phyloP scores from a whole-genome alignment of 768 basidiomycete genomes.

The Xerocomellus intermedius region DNA sequence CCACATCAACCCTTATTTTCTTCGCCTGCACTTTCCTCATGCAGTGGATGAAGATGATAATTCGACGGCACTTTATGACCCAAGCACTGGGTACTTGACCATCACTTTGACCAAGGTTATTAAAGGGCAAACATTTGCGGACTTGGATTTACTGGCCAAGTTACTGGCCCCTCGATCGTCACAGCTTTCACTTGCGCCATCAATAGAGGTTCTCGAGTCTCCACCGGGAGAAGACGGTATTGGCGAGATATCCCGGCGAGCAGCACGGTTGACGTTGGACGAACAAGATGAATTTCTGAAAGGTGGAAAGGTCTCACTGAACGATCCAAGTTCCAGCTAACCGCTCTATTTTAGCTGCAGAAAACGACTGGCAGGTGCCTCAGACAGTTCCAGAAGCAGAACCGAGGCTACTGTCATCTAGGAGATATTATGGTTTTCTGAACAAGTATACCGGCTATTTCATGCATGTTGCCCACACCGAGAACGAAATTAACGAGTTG shows the following conservation, averaged over 20 bases:
- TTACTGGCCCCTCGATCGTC: constrained; percentile 65
- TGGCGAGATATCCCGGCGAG: constrained; percentile 43
- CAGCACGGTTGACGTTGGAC: constrained; percentile 49
- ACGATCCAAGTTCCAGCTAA: constrained; percentile 7
- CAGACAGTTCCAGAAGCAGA: constrained; percentile 53
- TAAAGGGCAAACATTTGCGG: constrained; percentile 65
- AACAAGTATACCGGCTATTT: constrained; percentile 76
- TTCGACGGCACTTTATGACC: constrained; percentile 73
- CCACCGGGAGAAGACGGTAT: constrained; percentile 26
- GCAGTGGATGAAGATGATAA: constrained; percentile 59
- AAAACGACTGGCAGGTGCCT: constrained; percentile 77
- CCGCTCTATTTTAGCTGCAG: constrained; percentile 50
- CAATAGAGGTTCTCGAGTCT: constrained; percentile 59
- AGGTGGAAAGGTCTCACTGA: constrained; percentile 38
- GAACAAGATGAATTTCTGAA: constrained; percentile 52
- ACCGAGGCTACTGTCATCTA: constrained; percentile 36
- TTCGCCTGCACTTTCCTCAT: constrained; percentile 75
- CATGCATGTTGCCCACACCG: constrained; percentile 63
- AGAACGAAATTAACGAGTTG: constrained; percentile 82
- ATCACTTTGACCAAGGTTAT: constrained; percentile 69
- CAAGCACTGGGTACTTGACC: constrained; percentile 72
- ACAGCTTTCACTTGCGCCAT: constrained; percentile 31
- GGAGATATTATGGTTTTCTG: constrained; percentile 73
- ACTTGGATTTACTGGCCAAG: constrained; percentile 77
- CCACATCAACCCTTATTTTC: constrained; percentile 82